Conservation (phyloP, 306 rosid genomes). For the Vicia sativa region DNA sequence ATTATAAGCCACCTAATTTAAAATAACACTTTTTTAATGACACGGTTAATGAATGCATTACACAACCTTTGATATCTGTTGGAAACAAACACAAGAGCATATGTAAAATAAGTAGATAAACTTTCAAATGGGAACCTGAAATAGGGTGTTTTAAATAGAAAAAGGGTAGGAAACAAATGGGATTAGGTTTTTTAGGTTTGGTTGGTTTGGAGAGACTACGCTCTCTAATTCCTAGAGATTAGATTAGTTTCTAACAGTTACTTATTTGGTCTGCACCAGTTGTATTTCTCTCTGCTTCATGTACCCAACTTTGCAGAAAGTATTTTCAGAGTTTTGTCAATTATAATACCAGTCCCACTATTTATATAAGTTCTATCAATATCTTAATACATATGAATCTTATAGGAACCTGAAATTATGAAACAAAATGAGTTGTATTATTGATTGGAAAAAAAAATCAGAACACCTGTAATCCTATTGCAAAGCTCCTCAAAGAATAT, state of each 20-base stretch:
- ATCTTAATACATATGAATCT: too few species aligned
- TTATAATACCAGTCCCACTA: neutral
- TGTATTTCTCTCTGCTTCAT: neutral
- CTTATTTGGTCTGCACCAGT: neutral
- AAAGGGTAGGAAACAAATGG: neutral
- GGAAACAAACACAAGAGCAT: neutral
- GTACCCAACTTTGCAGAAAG: neutral
- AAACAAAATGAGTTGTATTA: too few species aligned
- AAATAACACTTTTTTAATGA: conserved; percentile 11
- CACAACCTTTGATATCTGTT: conserved; percentile 1
- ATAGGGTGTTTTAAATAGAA: neutral
- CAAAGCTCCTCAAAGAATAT: too few species aligned
- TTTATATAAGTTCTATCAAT: too few species aligned
- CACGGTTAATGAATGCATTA: conserved; percentile 1
- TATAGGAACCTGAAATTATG: too few species aligned
- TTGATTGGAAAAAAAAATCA: too few species aligned
- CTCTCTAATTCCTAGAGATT: neutral
- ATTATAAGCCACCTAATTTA: conserved; percentile 72
- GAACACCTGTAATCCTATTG: too few species aligned
- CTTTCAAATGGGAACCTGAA: neutral
- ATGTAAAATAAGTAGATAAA: neutral
- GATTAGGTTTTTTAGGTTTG: neutral
- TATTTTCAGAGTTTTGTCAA: neutral
- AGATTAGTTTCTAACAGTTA: neutral
- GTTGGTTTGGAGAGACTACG: neutral